Percentiles rank a stretch among this genome's conserved stretches.
These are phyloP conservation scores for Plasmodium sp. DNA, from an alignment of 169 alveolate genomes.

Conservation along the genomic window DNA sequence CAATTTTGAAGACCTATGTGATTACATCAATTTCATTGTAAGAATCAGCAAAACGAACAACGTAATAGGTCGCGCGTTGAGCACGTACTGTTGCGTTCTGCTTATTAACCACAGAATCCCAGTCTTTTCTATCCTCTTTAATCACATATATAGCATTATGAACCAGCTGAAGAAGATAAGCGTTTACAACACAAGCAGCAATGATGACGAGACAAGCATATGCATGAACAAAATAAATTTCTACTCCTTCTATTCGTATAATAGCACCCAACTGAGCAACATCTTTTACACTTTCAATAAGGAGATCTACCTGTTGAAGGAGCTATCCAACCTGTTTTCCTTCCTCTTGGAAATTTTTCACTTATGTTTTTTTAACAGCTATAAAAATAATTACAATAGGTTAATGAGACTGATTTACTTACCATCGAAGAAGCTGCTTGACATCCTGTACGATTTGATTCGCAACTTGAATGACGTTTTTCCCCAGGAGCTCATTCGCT, in stretches of 20 bases:
- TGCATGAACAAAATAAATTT: slow-evolving; percentile 62
- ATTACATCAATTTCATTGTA: slow-evolving; percentile 55
- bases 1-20: slow-evolving; percentile 71
- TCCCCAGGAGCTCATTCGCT: slow-evolving; percentile 56
- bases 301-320: slow-evolving; percentile 39
- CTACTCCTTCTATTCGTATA: slow-evolving; percentile 58
- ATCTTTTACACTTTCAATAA: slow-evolving; percentile 53
- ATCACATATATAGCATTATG: slow-evolving; percentile 21
- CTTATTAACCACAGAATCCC: slow-evolving; percentile 73
- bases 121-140: slow-evolving; percentile 44
- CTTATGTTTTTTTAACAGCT: slow-evolving; percentile 56
- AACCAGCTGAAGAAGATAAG: background rate
- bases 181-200: background rate
- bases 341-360: slow-evolving; percentile 40
- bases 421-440: slow-evolving; percentile 27
- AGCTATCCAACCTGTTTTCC: slow-evolving; percentile 29
- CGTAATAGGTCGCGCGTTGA: slow-evolving; percentile 36
- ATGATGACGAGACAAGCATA: slow-evolving; percentile 28
- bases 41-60: slow-evolving; percentile 70
- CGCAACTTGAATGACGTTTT: slow-evolving; percentile 6
- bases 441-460: background rate
- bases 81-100: slow-evolving; percentile 66
- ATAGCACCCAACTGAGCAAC: slow-evolving; percentile 33
- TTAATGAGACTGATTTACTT: slow-evolving; percentile 42
- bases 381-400: slow-evolving; percentile 58